phyloP scores from a whole-genome alignment of 257 asterid species.

The Penstemon newberryi region DNA sequence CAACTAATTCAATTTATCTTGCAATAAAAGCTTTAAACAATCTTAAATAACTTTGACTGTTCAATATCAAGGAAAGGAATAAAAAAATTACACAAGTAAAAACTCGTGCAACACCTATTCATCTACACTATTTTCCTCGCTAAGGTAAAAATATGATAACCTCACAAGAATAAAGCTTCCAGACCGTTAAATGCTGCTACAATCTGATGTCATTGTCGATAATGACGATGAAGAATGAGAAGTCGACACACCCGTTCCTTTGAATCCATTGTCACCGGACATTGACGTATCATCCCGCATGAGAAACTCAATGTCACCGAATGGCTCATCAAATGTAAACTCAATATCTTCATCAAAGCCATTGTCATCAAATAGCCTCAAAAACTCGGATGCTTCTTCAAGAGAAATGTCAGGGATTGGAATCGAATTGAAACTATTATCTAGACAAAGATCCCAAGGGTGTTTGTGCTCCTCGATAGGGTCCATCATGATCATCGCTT shows the following conservation, averaged over 20 bases:
- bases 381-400: constrained; percentile 44
- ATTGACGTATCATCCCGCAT: constrained; percentile 27
- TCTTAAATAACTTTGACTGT: too few relatives aligned
- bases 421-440: constrained; percentile 39
- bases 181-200: constrained; percentile 7
- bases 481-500: constrained; percentile 30
- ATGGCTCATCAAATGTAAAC: constrained; percentile 45
- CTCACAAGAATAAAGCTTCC: too few relatives aligned
- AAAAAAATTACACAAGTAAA: too few relatives aligned
- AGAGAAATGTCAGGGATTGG: constrained; percentile 47
- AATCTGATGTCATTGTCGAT: constrained; percentile 43
- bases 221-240: constrained; percentile 44
- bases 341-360: constrained; percentile 63
- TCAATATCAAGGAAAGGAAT: too few relatives aligned
- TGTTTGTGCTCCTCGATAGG: constrained; percentile 47
- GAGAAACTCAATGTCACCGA: constrained; percentile 32
- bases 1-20: too few relatives aligned
- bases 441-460: constrained; percentile 73
- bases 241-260: constrained; percentile 24
- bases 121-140: not conserved
- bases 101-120: not conserved
- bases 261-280: constrained; percentile 17
- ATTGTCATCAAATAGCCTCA: constrained; percentile 44
- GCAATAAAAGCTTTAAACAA: too few relatives aligned
- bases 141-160: not conserved